Evolutionary conservation across 345 rosid species (phyloP), one percentile per base, ranked within the genome.

Genomic region (Moricandia moricandioides): DNA sequence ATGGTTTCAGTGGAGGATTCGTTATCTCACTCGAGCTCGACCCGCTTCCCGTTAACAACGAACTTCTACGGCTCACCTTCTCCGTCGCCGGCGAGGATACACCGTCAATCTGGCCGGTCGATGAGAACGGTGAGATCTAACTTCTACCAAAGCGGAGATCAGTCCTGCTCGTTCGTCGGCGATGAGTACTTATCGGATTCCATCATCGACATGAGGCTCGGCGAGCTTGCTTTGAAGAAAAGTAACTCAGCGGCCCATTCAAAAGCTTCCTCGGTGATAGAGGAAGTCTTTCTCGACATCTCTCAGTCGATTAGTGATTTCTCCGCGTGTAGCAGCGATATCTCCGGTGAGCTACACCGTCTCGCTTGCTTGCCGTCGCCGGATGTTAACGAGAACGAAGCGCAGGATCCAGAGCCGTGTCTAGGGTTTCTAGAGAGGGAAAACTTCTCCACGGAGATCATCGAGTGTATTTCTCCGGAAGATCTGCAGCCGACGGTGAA

Each of bases 271-370:
- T 73, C 83, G 0, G 80, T 37, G 11, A 90, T 84, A 33, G 90
- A 82, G 45, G 81, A 78, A 65, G 72, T 18, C 10, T 85, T 88
- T 67, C 84, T 92, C 27, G 90, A 94, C 59, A 84, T 94, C 51
- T 88, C 98, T 2, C 92, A 85, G 55, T 88, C 87, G 1, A 90
- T 94, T 74, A 89, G 92, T 56, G 97, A 90, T 79, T 92, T 87
- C 61, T 95, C 99, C 54, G 88, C 69, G 4, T 93, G 94, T 56
- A 89, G 92, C 80, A 89, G 97, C 62, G 97, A 95, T 80, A 92
- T 95, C 60, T 95, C 24, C 99, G 97, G 97, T 12, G 99, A 95
- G 85, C 63, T 95, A 30, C 93, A 85, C 59, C 85, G 97, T 14
- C 91, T 95, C 49, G 99, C 99, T 12, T 59, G 84, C 80, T 58